A percentile compares a stretch with the other conserved stretches of the same genome.
Conservation (phyloP, 805 yeast species). For the Schwanniomyces yamadae region DNA sequence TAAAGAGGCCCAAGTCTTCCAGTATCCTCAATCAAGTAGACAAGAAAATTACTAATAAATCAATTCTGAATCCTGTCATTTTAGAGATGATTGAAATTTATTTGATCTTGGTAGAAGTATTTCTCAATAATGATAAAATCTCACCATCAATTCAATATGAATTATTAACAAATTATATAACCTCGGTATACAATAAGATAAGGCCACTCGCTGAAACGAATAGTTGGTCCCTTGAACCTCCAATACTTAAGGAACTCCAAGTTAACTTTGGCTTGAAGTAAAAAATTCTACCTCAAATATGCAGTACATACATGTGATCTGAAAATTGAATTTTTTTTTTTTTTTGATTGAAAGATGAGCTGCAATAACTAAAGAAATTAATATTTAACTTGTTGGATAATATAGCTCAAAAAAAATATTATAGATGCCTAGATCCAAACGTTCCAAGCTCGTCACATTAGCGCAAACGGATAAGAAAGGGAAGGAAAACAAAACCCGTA, state of each 20-base stretch:
- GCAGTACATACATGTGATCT: slow-evolving; percentile 1
- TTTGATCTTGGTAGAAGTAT: slow-evolving; percentile 12
- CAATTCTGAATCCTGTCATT: slow-evolving; percentile 1
- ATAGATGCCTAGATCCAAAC: slow-evolving; percentile 92
- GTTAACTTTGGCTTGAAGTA: slow-evolving; percentile 1
- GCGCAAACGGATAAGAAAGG: slow-evolving; percentile 97
- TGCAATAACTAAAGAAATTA: slow-evolving; percentile 9
- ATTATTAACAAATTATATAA: slow-evolving; percentile 12
- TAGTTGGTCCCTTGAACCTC: slow-evolving; percentile 6
- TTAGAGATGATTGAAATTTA: slow-evolving; percentile 13
- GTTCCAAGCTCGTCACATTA: slow-evolving; percentile 92
- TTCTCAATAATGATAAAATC: slow-evolving; percentile 12
- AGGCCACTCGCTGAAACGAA: slow-evolving; percentile 4
- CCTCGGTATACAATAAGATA: slow-evolving; percentile 4
- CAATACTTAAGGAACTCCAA: slow-evolving; percentile 13
- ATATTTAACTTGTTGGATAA: slow-evolving; percentile 1
- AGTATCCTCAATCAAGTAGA: not conserved
- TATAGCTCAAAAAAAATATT: not conserved
- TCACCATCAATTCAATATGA: slow-evolving; percentile 17
- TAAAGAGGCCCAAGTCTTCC: not conserved
- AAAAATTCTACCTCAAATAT: not conserved
- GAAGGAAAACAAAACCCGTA: slow-evolving; percentile 83
- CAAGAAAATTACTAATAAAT: not conserved
- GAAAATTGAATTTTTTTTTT: slow-evolving; percentile 12
- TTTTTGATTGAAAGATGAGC: slow-evolving; percentile 22